Percentiles rank a stretch among this genome's conserved stretches.
Evolutionary conservation across 2,329 filamentous ascomycete species (phyloP).

Genomic region (Xylaria sp.): DNA sequence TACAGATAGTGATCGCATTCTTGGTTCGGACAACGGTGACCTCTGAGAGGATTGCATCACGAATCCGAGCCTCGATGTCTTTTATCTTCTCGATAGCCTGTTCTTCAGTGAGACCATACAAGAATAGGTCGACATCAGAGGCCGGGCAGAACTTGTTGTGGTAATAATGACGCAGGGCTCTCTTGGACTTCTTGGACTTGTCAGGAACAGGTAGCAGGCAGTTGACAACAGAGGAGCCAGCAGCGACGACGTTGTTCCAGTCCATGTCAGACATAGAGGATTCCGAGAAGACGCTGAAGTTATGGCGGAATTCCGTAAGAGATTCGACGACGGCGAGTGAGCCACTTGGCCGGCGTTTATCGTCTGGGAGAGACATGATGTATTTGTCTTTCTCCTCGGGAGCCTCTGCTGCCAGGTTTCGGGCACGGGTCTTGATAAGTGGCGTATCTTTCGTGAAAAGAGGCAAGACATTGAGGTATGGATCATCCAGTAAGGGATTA

Average conservation of each 20-base stretch:
- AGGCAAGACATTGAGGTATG: constrained; percentile 65
- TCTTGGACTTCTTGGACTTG: constrained; percentile 64
- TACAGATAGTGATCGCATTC: constrained; percentile 78
- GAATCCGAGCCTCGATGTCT: constrained; percentile 74
- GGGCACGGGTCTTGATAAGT: constrained; percentile 63
- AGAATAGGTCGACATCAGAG: constrained; percentile 84
- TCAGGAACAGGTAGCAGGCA: constrained; percentile 72
- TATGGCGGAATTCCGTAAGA: constrained; percentile 72
- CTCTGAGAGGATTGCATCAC: constrained; percentile 78
- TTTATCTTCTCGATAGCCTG: constrained; percentile 83
- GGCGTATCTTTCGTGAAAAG: constrained; percentile 62
- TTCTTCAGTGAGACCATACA: constrained; percentile 78
- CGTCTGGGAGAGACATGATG: constrained; percentile 67
- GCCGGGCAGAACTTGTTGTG: constrained; percentile 60
- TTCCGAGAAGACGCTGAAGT: constrained; percentile 83
- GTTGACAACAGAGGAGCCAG: constrained; percentile 80
- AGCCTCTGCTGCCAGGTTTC: constrained; percentile 60
- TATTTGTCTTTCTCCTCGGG: constrained; percentile 65
- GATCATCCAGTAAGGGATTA: constrained; percentile 59
- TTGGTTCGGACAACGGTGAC: constrained; percentile 84
- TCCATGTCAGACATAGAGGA: constrained; percentile 74
- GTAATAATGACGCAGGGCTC: constrained; percentile 71
- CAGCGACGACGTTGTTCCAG: constrained; percentile 81
- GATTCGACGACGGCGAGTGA: constrained; percentile 69
- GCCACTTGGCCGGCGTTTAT: constrained; percentile 63